Conservation (phyloP, 352 stramenopile species). For the Phytopythium aichiense region DNA sequence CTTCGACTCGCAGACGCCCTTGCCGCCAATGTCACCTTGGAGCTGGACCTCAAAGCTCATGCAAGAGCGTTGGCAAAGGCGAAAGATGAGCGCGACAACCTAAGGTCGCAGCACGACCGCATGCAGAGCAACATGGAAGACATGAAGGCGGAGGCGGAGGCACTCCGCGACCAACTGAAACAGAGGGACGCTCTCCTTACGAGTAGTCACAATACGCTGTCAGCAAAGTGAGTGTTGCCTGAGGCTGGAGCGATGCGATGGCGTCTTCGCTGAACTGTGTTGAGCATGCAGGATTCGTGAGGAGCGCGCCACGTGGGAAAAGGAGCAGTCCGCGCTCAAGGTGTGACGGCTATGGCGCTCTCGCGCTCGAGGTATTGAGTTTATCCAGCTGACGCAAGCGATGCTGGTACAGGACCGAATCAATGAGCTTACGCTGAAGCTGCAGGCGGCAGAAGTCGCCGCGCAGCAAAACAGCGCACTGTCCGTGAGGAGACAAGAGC, state of each 20-base stretch:
- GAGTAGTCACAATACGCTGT: constrained; percentile 51
- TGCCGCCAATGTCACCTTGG: constrained; percentile 32
- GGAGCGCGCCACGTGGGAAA: constrained; percentile 45
- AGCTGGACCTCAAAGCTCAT: constrained; percentile 57
- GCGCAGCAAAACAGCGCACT: constrained; percentile 24
- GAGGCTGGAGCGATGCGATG: neutral
- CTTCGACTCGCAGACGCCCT: constrained; percentile 47
- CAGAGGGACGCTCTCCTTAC: constrained; percentile 68
- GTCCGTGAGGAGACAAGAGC: constrained; percentile 14
- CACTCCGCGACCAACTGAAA: constrained; percentile 64
- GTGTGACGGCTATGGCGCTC: constrained; percentile 9
- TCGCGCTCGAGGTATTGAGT: too few relatives aligned
- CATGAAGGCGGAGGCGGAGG: constrained; percentile 43
- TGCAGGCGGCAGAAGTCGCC: constrained; percentile 45
- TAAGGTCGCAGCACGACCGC: constrained; percentile 48
- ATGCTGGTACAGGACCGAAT: constrained; percentile 27
- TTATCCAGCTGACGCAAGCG: neutral
- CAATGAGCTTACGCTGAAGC: constrained; percentile 47
- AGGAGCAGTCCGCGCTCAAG: constrained; percentile 43
- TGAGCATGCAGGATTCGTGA: constrained; percentile 40
- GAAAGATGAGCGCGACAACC: constrained; percentile 47
- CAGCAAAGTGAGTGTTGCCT: constrained; percentile 34
- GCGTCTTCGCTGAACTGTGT: neutral
- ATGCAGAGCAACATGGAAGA: constrained; percentile 57
- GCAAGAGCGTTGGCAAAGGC: constrained; percentile 33